Percentiles rank a stretch among this genome's conserved stretches.
phyloP scores from a whole-genome alignment of 2,329 filamentous ascomycete genomes.

The Colletotrichum brevisporum region DNA sequence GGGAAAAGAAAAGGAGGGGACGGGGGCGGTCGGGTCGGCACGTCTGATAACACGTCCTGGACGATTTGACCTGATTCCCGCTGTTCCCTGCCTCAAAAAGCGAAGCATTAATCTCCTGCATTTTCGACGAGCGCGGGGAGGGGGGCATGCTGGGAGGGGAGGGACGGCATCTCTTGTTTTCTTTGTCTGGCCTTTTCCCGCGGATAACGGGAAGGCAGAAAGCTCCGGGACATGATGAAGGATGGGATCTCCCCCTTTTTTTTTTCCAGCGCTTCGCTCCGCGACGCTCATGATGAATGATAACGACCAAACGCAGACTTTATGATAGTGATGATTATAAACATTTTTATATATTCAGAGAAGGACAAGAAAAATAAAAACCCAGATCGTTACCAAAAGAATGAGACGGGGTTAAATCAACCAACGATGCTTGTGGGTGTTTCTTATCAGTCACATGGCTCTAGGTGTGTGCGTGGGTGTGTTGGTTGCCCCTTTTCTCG shows the following conservation, averaged over 20 bases:
- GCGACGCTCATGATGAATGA: too few species aligned
- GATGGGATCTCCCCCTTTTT: too few species aligned
- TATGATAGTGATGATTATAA: too few species aligned
- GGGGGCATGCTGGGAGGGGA: background rate
- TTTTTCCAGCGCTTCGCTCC: too few species aligned
- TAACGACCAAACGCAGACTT: too few species aligned
- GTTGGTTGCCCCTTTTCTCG: conserved; percentile 24
- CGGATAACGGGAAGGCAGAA: background rate
- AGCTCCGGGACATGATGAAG: too few species aligned
- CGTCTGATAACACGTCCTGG: background rate
- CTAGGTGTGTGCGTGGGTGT: background rate
- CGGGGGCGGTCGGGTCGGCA: background rate
- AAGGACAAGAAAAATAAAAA: too few species aligned
- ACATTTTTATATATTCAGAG: too few species aligned
- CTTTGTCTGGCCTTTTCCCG: background rate
- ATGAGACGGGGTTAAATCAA: too few species aligned
- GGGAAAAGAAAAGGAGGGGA: background rate
- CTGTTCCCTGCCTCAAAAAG: background rate
- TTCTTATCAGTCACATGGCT: background rate
- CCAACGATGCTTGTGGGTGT: background rate
- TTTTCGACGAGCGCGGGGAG: conserved; percentile 2
- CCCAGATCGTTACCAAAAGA: background rate
- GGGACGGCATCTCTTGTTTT: conserved; percentile 1
- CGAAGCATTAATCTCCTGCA: conserved; percentile 6
- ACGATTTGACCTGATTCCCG: background rate